phyloP scores from a whole-genome alignment of 192 early-diverging fungal genomes.

The Coemansia pectinata region DNA sequence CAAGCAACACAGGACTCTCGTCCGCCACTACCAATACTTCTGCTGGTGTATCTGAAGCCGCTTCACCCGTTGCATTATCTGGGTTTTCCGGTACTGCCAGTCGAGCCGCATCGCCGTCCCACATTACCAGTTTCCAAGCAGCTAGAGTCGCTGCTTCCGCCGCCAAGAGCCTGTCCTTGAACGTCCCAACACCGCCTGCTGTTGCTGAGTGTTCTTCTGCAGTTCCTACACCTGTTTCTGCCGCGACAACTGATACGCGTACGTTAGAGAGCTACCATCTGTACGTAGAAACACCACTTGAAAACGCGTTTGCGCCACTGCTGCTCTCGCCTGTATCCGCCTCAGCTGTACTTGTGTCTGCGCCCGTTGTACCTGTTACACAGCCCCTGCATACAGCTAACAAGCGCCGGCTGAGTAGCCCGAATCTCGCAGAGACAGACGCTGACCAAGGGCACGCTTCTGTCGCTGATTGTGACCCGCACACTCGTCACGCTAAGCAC shows the following conservation, averaged over 20 bases:
- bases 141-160: constrained; percentile 34
- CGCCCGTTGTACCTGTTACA: background rate
- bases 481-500: constrained; percentile 33
- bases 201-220: background rate
- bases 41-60: background rate
- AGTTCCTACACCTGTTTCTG: background rate
- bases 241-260: constrained; percentile 22
- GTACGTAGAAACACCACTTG: constrained; percentile 48
- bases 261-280: constrained; percentile 41
- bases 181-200: constrained; percentile 6
- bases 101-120: constrained; percentile 38
- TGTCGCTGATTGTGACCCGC: background rate
- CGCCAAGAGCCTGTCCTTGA: constrained; percentile 34
- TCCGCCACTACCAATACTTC: background rate
- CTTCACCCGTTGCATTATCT: constrained; percentile 9
- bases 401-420: constrained; percentile 53
- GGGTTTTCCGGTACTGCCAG: constrained; percentile 25
- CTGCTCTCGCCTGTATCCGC: constrained; percentile 6
- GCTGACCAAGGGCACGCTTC: background rate
- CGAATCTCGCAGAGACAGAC: constrained; percentile 6
- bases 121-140: constrained; percentile 38
- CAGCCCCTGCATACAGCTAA: constrained; percentile 5
- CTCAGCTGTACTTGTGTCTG: background rate
- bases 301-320: constrained; percentile 33
- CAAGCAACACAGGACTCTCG: background rate